These are phyloP conservation scores for Euphorbia schlechtendalii DNA, from an alignment of 441 rosid species.

Conservation along the genomic window DNA sequence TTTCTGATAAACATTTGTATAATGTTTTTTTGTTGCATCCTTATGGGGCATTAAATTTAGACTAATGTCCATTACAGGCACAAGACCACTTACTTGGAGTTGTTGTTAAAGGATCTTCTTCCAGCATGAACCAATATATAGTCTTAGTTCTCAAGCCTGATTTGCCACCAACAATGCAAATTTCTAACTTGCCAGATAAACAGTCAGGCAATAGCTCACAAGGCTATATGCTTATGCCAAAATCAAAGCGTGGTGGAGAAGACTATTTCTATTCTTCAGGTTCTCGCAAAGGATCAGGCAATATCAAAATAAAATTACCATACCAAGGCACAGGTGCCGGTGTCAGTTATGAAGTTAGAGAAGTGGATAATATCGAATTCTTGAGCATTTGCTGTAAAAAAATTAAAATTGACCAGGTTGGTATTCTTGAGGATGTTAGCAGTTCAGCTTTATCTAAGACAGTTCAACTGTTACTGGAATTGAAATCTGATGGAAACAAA, in stretches of 20 bases:
- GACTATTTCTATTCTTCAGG: conserved; percentile 40
- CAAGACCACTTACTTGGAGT: conserved; percentile 89
- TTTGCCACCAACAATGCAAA: conserved; percentile 38
- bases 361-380: conserved; percentile 59
- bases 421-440: conserved; percentile 71
- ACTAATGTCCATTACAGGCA: conserved; percentile 39
- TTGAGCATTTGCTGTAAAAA: conserved; percentile 52
- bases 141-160: conserved; percentile 78
- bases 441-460: conserved; percentile 62
- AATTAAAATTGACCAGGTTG: conserved; percentile 53
- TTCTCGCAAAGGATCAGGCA: conserved; percentile 65
- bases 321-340: conserved; percentile 74
- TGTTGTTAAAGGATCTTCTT: conserved; percentile 51
- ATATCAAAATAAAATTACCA: conserved; percentile 62
- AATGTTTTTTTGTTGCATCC: background rate
- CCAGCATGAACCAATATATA: conserved; percentile 49
- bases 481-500: conserved; percentile 62
- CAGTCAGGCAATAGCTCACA: conserved; percentile 42
- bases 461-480: conserved; percentile 63
- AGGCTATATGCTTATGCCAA: conserved; percentile 65
- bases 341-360: conserved; percentile 74
- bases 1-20: background rate
- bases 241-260: conserved; percentile 66
- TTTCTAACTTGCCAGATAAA: conserved; percentile 40
- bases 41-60: conserved; percentile 15